A percentile compares a stretch with the other conserved stretches of the same genome.
These are phyloP conservation scores for Cladosporium sp. DNA, from an alignment of 2,329 filamentous ascomycete species.

Conservation along the genomic window DNA sequence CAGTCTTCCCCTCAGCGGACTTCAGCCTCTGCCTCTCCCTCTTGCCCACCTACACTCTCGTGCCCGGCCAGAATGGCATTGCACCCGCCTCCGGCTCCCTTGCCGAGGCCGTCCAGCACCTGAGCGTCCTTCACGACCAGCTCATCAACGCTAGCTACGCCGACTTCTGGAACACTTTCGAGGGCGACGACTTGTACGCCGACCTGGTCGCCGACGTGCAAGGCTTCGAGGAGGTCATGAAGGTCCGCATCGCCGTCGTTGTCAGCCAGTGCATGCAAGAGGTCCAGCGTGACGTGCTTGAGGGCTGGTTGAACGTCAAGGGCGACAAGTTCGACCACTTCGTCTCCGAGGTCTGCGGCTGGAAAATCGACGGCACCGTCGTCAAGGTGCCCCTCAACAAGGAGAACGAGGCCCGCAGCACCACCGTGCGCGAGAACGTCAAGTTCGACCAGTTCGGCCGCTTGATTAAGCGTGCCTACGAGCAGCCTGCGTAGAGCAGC, in stretches of 20 bases:
- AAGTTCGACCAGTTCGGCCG: conserved; percentile 81
- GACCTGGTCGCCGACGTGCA: conserved; percentile 91
- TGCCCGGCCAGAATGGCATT: conserved; percentile 47
- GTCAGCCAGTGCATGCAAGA: conserved; percentile 82
- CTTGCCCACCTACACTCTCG: conserved; percentile 77
- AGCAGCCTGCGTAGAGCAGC: conserved; percentile 60
- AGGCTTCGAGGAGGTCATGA: conserved; percentile 92
- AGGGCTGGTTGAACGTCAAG: conserved; percentile 46
- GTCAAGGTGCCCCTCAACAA: conserved; percentile 86
- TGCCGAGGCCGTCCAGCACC: conserved; percentile 85
- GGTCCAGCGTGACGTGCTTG: conserved; percentile 50
- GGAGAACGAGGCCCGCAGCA: conserved; percentile 95
- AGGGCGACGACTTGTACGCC: conserved; percentile 91
- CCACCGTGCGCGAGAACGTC: conserved; percentile 92
- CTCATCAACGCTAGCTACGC: conserved; percentile 88
- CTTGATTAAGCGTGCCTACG: conserved; percentile 79
- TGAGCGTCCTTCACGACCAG: conserved; percentile 76
- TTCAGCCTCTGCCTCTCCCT: conserved; percentile 93
- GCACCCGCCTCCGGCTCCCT: conserved; percentile 60
- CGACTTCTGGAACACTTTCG: conserved; percentile 87
- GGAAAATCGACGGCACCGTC: conserved; percentile 65
- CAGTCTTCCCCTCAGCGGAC: conserved; percentile 92
- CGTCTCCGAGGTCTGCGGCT: conserved; percentile 62
- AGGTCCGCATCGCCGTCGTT: conserved; percentile 82
- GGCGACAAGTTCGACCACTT: conserved; percentile 48